Evolutionary conservation across 2,329 filamentous ascomycete species (phyloP).

Genomic region (Xylaria sp.): DNA sequence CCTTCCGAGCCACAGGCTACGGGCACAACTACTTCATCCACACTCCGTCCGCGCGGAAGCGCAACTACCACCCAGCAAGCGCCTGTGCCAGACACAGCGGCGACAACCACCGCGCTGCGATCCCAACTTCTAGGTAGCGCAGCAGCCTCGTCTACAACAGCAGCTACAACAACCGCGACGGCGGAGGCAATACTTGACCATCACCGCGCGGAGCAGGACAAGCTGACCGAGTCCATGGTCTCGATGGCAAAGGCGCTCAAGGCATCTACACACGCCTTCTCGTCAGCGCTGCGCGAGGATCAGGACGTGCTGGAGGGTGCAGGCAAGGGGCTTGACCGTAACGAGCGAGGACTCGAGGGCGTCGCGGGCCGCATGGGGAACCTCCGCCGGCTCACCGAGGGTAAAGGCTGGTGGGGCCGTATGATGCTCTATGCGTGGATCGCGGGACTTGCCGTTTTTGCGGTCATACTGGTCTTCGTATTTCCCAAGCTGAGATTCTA

Average conservation of each 20-base stretch:
- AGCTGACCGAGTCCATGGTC: slow-evolving; percentile 83
- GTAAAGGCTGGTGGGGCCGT: slow-evolving; percentile 85
- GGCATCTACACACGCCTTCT: slow-evolving; percentile 77
- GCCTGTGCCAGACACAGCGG: slow-evolving; percentile 31
- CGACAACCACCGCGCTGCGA: slow-evolving; percentile 50
- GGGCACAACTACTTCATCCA: slow-evolving; percentile 45
- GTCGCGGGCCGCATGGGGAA: slow-evolving; percentile 82
- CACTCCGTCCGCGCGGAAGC: slow-evolving; percentile 49
- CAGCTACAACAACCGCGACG: slow-evolving; percentile 59
- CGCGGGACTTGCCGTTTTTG: slow-evolving; percentile 80
- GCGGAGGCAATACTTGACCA: slow-evolving; percentile 79
- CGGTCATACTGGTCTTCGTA: slow-evolving; percentile 84
- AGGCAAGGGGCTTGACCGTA: slow-evolving; percentile 79
- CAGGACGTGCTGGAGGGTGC: slow-evolving; percentile 78
- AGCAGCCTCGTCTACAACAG: slow-evolving; percentile 46
- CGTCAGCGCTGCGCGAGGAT: slow-evolving; percentile 74
- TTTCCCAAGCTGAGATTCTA: slow-evolving; percentile 89
- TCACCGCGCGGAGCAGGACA: slow-evolving; percentile 84
- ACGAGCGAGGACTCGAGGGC: slow-evolving; percentile 78
- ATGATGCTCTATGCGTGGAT: slow-evolving; percentile 88
- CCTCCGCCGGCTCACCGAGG: slow-evolving; percentile 84
- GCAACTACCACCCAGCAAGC: slow-evolving; percentile 28
- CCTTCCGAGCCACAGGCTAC: slow-evolving; percentile 16
- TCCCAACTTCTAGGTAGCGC: slow-evolving; percentile 59
- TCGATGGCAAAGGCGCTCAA: slow-evolving; percentile 83